Conservation (phyloP, 1,139 yeast genomes). For the Eremothecium coryli region DNA sequence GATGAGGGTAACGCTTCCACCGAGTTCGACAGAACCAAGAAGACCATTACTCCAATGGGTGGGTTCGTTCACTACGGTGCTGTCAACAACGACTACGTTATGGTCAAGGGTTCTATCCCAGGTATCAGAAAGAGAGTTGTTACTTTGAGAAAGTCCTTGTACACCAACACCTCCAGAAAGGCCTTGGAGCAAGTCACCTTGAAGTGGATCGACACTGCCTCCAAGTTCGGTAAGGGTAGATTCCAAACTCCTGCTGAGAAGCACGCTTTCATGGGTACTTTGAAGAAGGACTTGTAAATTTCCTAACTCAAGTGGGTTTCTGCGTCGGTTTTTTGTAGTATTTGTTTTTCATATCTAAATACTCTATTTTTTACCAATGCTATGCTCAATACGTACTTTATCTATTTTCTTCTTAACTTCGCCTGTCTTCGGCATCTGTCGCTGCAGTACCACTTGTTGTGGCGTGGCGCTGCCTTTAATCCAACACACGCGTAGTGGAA, state of each 20-base stretch:
- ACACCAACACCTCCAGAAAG: conserved; percentile 96
- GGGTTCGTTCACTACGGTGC: conserved; percentile 99
- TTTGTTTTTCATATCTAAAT: neutral
- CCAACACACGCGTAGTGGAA: conserved; percentile 78
- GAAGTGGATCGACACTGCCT: conserved; percentile 99
- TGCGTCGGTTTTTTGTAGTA: conserved; percentile 8
- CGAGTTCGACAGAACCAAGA: conserved; percentile 98
- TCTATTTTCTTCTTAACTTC: conserved; percentile 4
- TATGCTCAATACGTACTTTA: conserved; percentile 1
- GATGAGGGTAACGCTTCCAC: conserved; percentile 95
- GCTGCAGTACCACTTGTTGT: conserved; percentile 88
- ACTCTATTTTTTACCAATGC: conserved; percentile 1
- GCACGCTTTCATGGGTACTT: conserved; percentile 99
- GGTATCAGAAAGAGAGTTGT: conserved; percentile 99
- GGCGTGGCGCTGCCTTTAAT: conserved; percentile 61
- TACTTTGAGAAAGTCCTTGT: conserved; percentile 96
- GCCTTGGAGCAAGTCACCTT: conserved; percentile 94
- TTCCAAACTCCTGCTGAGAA: conserved; percentile 99
- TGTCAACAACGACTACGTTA: conserved; percentile 93
- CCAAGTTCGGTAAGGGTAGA: conserved; percentile 99
- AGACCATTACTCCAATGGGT: conserved; percentile 99
- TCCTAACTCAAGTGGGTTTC: conserved; percentile 1
- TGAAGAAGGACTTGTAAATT: conserved; percentile 75
- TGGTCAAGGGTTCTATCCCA: conserved; percentile 98
- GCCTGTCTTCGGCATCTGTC: conserved; percentile 40